phyloP scores from a whole-genome alignment of 805 yeast species.

The Wickerhamomyces rabaulensis region DNA sequence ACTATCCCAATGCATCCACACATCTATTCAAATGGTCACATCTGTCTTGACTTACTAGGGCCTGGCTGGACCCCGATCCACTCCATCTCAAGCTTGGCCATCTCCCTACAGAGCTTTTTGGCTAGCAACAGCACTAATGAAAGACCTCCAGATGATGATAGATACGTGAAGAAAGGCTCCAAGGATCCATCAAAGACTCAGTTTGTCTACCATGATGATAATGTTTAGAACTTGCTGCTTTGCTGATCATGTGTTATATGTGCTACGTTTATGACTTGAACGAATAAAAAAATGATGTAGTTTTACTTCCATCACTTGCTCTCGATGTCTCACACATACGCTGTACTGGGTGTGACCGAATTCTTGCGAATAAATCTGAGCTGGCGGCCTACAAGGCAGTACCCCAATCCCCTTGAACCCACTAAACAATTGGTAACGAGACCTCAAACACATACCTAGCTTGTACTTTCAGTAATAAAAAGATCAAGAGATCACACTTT shows the following conservation, averaged over 20 bases:
- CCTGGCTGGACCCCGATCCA: conserved; percentile 27
- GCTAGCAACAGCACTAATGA: conserved; percentile 39
- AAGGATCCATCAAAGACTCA: conserved; percentile 44
- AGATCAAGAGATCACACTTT: too few species aligned
- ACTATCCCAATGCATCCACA: conserved; percentile 79
- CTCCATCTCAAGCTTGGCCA: conserved; percentile 35
- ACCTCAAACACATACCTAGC: too few species aligned
- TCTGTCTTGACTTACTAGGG: conserved; percentile 64
- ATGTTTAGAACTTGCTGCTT: conserved; percentile 11
- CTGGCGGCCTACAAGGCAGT: too few species aligned
- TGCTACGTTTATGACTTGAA: background rate
- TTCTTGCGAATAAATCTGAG: too few species aligned
- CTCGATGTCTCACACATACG: too few species aligned
- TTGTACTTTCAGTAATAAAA: too few species aligned
- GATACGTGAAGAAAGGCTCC: conserved; percentile 50
- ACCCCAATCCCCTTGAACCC: too few species aligned
- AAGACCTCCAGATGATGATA: conserved; percentile 54
- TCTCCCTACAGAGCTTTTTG: conserved; percentile 65
- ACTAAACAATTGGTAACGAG: too few species aligned
- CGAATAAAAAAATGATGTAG: too few species aligned
- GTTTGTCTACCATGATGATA: conserved; percentile 61
- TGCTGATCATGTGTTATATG: too few species aligned
- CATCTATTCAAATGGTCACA: conserved; percentile 71
- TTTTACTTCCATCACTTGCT: too few species aligned
- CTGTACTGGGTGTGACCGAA: too few species aligned